Base-by-base conservation (phyloP, 345 rosid species). In the Syzygium aqueum region DNA sequence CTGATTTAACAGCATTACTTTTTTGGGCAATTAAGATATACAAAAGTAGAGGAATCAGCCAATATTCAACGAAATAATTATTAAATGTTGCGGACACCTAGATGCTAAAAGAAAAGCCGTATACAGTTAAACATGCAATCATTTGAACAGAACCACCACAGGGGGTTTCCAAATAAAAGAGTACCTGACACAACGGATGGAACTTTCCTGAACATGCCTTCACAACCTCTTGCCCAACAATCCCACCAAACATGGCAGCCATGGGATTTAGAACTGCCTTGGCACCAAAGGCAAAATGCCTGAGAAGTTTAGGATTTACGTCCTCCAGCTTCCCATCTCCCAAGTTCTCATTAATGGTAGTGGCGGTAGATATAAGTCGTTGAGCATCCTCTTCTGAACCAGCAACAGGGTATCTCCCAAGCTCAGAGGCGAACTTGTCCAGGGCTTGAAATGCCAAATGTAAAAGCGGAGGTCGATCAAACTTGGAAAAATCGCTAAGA, bases 221-320 rank as follows among this genome's bases (percentile, higher is more conserved):
- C 59, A 97, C 96, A 94, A 96, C 96, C 88, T 97, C 99, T 90
- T 97, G 99, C 80, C 99, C 99, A 84, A 97, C 99, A 87, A 97
- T 92, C 65, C 99, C 99, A 84, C 99, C 99, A 90, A 97, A 97
- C 98, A 97, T 96, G 73, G 99, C 99, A 88, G 99, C 99, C 99
- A 97, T 97, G 59, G 99, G 99, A 92, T 97, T 97, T 61, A 97
- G 89, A 67, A 97, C 97, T 84, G 99, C 99, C 94, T 94, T 94
- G 84, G 99, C 95, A 89, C 99, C 99, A 87, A 93, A 97, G 84
- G 99, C 95, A 92, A 97, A 97, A 88, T 94, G 95, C 27, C 93
- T 92, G 85, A 97, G 89, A 88, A 97, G 96, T 88, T 94, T 95
- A 1, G 94, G 95, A 90, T 95, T 94, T 56, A 97, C 87, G 91